A percentile compares a stretch with the other conserved stretches of the same genome.
Conservation (phyloP, 164 flowering plant species). For the Protea cynaroides region DNA sequence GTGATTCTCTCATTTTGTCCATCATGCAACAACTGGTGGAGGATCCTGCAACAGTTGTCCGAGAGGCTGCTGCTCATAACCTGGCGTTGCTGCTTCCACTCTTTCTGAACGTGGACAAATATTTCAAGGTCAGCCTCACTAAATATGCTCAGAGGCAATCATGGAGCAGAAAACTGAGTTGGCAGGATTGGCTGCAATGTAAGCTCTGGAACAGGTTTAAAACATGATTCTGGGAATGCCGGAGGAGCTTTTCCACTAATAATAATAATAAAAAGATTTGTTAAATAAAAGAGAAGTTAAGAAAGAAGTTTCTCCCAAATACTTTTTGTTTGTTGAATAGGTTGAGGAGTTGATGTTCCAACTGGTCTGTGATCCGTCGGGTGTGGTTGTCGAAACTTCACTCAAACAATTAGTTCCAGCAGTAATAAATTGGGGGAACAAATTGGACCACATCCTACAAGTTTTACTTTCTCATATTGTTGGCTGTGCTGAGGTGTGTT, state of each 20-base stretch:
- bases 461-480: slow-evolving; percentile 70
- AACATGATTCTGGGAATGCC: slow-evolving; percentile 55
- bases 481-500: slow-evolving; percentile 75
- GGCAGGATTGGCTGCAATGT: slow-evolving; percentile 80
- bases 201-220: slow-evolving; percentile 83
- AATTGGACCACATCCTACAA: slow-evolving; percentile 68
- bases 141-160: slow-evolving; percentile 87
- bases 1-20: slow-evolving; percentile 94
- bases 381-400: slow-evolving; percentile 87
- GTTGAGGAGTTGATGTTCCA: slow-evolving; percentile 99
- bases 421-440: slow-evolving; percentile 80
- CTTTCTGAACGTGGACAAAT: slow-evolving; percentile 93
- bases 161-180: slow-evolving; percentile 94
- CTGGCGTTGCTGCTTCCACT: slow-evolving; percentile 95
- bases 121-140: slow-evolving; percentile 99
- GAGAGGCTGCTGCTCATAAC: slow-evolving; percentile 98
- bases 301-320: slow-evolving; percentile 23
- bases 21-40: slow-evolving; percentile 93
- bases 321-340: slow-evolving; percentile 41
- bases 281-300: slow-evolving; percentile 3
- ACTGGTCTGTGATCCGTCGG: slow-evolving; percentile 91
- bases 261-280: slow-evolving; percentile 26
- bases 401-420: slow-evolving; percentile 81
- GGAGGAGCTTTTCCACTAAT: slow-evolving; percentile 44
- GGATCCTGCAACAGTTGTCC: slow-evolving; percentile 93